Base-by-base conservation (phyloP, 2,329 filamentous ascomycete genomes). In the Didymellaceae sp. region DNA sequence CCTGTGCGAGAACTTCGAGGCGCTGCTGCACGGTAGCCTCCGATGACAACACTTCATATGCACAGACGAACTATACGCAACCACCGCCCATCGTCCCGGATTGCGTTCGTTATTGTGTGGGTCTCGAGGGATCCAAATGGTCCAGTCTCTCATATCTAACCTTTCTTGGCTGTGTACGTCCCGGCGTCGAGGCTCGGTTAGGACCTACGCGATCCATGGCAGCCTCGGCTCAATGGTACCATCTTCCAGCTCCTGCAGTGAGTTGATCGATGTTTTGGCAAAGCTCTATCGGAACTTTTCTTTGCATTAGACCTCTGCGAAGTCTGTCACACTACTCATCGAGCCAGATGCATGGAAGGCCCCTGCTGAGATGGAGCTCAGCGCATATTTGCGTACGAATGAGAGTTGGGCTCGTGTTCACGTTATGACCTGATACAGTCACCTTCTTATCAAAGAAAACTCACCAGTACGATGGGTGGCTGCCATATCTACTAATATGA, bases 11-110 rank as follows among this genome's bases (percentile, higher is more conserved):
- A 16, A 14, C 7, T 9, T 18, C 39, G 9, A 44, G 21, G 17
- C 9, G 24, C 10, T 32, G 35, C 37, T 32, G 34, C 30, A 24
- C 35, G 25, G 21, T 21, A 31, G 18, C 14, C 14, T 42, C 16
- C 22, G 13, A 31, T 22, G 13, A 25, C n/a, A 18, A 37, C 20
- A 37, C 37, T 9, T 26, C 22, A 24, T 13, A 30, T 3, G 37
- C 41, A 35, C 20, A 8, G 21, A 22, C 25, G 16, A 35, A 21
- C 8, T 3, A 11, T 34, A 28, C 30, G 34, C 31, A 28, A 11
- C 18, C 24, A 37, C 13, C 17, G 13, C 33, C 48, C 48, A 38
- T n/a, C 31, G 33, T 21, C 48, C 48, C 26, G 42, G 48, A 38
- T 33, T 42, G 10, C 34, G 48, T 42, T 46, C 20, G 20, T n/a